These are phyloP conservation scores for Aschersonia sp. DNA, from an alignment of 2,329 filamentous ascomycete genomes.

Conservation along the genomic window DNA sequence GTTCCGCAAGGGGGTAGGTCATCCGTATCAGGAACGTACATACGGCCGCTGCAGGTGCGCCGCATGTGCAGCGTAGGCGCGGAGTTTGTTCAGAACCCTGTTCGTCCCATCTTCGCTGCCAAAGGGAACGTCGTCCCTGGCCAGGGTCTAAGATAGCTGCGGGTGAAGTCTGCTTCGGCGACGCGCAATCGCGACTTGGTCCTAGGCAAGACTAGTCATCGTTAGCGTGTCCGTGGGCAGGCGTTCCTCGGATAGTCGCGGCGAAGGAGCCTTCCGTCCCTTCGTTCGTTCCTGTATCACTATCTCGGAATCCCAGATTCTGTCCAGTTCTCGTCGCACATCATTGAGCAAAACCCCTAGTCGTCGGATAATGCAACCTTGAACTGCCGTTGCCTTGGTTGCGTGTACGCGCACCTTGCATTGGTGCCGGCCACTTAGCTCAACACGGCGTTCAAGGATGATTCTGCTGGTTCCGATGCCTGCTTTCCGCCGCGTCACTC, in stretches of 20 bases:
- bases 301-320: background rate
- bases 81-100: too few relatives aligned
- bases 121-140: too few relatives aligned
- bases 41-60: too few relatives aligned
- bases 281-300: background rate
- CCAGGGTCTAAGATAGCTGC: background rate
- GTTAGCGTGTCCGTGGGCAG: background rate
- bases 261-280: background rate
- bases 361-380: background rate
- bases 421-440: background rate
- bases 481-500: background rate
- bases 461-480: background rate
- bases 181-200: background rate
- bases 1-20: background rate
- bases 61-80: too few relatives aligned
- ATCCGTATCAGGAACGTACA: background rate
- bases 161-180: background rate
- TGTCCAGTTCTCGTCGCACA: background rate
- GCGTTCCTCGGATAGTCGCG: background rate
- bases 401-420: background rate
- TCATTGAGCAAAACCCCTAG: background rate
- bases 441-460: background rate
- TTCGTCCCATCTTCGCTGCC: too few relatives aligned
- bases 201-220: background rate
- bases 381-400: background rate